phyloP scores from a whole-genome alignment of 2,329 filamentous ascomycete genomes.

The Corniculantispora saksenae region DNA sequence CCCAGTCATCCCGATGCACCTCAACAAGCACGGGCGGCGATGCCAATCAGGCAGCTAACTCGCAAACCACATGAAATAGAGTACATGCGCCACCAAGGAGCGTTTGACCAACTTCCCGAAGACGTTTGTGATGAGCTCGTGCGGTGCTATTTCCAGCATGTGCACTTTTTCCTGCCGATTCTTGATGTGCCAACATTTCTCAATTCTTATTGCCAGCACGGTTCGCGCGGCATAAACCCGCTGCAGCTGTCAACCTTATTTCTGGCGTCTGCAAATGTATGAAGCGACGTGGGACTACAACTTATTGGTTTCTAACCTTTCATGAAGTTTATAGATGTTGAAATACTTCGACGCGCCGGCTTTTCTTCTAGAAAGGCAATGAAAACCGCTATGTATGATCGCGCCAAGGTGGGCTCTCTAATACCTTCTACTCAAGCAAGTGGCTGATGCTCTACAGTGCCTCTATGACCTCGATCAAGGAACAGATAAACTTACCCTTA shows the following conservation, averaged over 20 bases:
- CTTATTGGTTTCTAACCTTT: neutral
- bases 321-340: neutral
- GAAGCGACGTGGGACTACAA: neutral
- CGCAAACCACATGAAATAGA: conserved; percentile 9
- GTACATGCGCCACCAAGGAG: conserved; percentile 15
- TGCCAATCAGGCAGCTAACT: neutral
- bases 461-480: neutral
- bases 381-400: conserved; percentile 15
- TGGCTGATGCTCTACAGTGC: neutral
- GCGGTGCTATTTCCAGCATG: conserved; percentile 8
- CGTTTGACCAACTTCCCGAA: neutral
- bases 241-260: conserved; percentile 9
- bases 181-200: conserved; percentile 12
- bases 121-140: conserved; percentile 12
- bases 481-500: neutral
- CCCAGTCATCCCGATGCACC: neutral
- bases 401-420: conserved; percentile 1
- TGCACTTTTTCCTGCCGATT: conserved; percentile 15
- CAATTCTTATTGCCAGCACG: neutral
- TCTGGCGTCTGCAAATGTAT: conserved; percentile 3
- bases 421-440: neutral
- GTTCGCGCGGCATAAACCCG: neutral
- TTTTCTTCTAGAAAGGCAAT: conserved; percentile 10
- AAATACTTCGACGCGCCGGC: neutral
- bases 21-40: neutral